Evolutionary conservation across 148 eudicot genomes (phyloP).

Genomic region (Rhododendron ovatum): DNA sequence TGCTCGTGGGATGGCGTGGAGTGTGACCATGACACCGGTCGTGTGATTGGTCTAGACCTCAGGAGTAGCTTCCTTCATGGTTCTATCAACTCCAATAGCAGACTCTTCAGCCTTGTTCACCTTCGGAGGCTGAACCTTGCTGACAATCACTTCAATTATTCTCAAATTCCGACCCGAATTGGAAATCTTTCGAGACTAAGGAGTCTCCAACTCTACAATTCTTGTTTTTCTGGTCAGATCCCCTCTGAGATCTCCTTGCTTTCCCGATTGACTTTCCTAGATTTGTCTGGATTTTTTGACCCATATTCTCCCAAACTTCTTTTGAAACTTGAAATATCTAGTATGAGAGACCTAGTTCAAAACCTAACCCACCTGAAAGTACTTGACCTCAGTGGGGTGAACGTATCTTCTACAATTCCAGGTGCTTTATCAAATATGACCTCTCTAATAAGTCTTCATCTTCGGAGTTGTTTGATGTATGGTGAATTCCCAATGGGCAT

Average conservation of each 20-base stretch:
- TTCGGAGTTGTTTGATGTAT: constrained; percentile 13
- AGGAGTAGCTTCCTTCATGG: constrained; percentile 8
- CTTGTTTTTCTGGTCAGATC: not conserved
- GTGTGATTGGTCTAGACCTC: not conserved
- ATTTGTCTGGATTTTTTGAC: not conserved
- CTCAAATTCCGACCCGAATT: not conserved
- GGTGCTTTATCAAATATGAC: constrained; percentile 11
- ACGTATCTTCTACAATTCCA: constrained; percentile 24
- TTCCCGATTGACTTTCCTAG: not conserved
- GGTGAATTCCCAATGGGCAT: constrained; percentile 22
- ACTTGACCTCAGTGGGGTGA: constrained; percentile 14
- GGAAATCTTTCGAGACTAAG: not conserved
- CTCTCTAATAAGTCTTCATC: not conserved
- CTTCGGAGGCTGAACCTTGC: too few species aligned
- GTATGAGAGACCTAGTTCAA: not conserved
- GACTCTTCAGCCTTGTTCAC: too few species aligned
- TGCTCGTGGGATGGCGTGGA: too few species aligned
- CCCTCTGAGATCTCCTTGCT: not conserved
- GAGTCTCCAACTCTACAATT: not conserved
- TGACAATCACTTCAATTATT: too few species aligned
- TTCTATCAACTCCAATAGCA: not conserved
- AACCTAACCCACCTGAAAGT: constrained; percentile 11
- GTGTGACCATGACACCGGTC: not conserved
- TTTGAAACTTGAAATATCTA: too few species aligned
- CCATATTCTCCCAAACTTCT: too few species aligned